These are phyloP conservation scores for Trichomonas gallinae DNA, from an alignment of 208 protist genomes.

Conservation along the genomic window DNA sequence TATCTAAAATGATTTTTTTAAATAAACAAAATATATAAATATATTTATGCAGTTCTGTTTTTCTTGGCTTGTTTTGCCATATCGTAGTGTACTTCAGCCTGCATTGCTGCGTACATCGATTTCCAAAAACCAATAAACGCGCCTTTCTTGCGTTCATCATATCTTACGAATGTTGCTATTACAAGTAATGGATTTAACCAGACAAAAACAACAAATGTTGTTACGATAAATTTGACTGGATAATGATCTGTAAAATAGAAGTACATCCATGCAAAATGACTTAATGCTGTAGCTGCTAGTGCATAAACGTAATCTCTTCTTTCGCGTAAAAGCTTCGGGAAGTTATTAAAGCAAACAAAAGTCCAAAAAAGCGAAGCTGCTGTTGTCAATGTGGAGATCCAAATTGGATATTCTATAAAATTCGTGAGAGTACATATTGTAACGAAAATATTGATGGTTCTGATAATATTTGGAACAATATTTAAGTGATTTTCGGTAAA, in stretches of 20 bases:
- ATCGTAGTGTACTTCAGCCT: neutral
- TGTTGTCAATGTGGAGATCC: neutral
- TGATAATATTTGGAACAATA: neutral
- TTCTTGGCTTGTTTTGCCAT: neutral
- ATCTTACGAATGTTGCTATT: neutral
- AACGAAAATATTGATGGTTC: neutral
- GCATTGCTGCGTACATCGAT: neutral
- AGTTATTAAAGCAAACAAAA: neutral
- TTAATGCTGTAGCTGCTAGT: neutral
- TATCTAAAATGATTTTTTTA: no score
- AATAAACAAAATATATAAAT: no score
- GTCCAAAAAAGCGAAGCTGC: neutral
- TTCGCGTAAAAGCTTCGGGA: neutral
- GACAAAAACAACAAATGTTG: neutral
- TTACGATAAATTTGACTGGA: neutral
- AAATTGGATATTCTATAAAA: neutral
- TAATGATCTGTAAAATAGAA: neutral
- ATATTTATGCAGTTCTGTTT: no score
- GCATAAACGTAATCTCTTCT: neutral
- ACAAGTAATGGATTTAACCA: neutral
- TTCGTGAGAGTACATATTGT: neutral
- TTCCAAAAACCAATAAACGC: neutral
- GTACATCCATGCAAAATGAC: neutral
- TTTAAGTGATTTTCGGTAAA: neutral
- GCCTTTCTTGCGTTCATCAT: neutral